Evolutionary conservation across 768 basidiomycete genomes (phyloP), one percentile per base, ranked within the genome.

Genomic region (Hericium rajendrae): DNA sequence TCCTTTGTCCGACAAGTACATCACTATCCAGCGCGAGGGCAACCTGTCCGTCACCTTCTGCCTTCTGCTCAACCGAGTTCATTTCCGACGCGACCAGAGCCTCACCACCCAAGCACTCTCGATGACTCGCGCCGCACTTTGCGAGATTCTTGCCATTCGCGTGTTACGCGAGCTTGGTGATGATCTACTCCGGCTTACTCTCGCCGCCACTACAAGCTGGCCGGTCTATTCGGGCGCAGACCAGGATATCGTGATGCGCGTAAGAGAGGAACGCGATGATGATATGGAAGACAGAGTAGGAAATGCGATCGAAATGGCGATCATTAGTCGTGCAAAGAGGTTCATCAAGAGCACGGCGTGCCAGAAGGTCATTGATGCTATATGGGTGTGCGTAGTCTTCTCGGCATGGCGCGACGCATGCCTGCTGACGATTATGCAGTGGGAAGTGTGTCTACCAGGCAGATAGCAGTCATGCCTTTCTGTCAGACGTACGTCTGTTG

Each of bases 361-460:
- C 65, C 94, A 97, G 67, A 93, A 85, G 65, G 89, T 97, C 51
- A 94, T 95, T 58, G 81, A 88, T 71, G 81, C 77, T 0, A 89
- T 89, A 28, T 91, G 88, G 87, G 78, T 78, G 87, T 86, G 68
- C 64, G 79, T 72, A 38, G 16, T 32, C 6, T 43, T 11, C 26
- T 10, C 4, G 5, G 39, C 52, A 53, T 46, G 11, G 22, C 48
- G 4, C 16, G 37, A 54, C 57, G 38, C 37, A 48, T 68, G 74
- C 64, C 8, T 59, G 26, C 58, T 62, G 63, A 51, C 32, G 2
- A 32, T 6, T 32, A 11, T 24, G 22, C n/a, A 91, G 89, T 38
- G 93, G 93, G 18, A 85, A 84, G 72, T 94, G 91, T 70, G 92
- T 97, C 16, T 97, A 97, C 65, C 88, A 89, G 69, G 86, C 91